Base-by-base conservation (phyloP, 768 basidiomycete genomes). In the Kwoniella newhampshirensis region DNA sequence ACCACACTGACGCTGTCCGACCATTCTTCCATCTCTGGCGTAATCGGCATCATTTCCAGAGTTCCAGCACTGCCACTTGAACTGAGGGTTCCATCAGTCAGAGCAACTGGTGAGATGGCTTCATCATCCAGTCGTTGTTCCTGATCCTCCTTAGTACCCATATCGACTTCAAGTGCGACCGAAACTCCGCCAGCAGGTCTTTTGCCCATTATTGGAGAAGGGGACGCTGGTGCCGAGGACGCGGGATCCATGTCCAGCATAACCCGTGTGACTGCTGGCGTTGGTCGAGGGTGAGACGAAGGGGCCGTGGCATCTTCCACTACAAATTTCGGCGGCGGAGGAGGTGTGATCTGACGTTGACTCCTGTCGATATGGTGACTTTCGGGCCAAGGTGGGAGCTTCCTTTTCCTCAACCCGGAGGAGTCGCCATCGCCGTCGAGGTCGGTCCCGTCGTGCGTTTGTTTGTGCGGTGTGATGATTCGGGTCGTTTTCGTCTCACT, bases 11-110 rank as follows among this genome's bases (percentile, higher is more conserved):
- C 25, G 28, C 13, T 20, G 6, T 32, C 52, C 5, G n/a, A 21
- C 52, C 52, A 54, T 1, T 45, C 52, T 26, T 54, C 52, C 27
- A 32, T 28, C 20, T 54, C 42, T 20, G 52, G 52, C 1, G 52
- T 54, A 18, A 54, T 54, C 30, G 52, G 52, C 52, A 54, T 54
- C 4, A 40, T 44, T 1, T 40, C 52, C 9, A 43, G 3, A 6
- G 52, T 54, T 11, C 41, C 50, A 32, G 41, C 30, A 32, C 42
- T 54, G 8, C 6, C 17, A 23, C 40, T 42, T 23, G 40, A 23
- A 6, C 21, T 23, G 17, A 8, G n/a, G 21, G 41, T 43, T 13
- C 8, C 28, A n/a, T 43, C 41, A 15, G 28, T 54, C 17, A 11
- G 27, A 6, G 52, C 40, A 32, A 26, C 26, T 12, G 41, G 30